Percentiles rank a stretch among this genome's conserved stretches.
These are phyloP conservation scores for Stipa capillata DNA, from an alignment of 176 grass and related monocot species.

Conservation along the genomic window DNA sequence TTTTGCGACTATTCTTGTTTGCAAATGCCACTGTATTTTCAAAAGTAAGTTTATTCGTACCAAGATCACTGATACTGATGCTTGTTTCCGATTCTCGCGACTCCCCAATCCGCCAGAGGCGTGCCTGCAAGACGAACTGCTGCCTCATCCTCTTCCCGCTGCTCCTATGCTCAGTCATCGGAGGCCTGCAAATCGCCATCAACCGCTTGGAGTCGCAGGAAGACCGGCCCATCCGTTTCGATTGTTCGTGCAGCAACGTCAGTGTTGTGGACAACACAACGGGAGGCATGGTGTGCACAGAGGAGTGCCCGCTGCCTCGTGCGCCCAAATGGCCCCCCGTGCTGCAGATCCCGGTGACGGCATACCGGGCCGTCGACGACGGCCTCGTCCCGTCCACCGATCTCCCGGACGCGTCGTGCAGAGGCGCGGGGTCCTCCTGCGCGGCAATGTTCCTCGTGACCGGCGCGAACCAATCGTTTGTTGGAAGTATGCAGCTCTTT, in stretches of 20 bases:
- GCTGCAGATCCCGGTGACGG: neutral
- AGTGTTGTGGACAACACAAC: neutral
- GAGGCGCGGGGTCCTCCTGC: slow-evolving; percentile 5
- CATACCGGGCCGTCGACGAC: too few species aligned
- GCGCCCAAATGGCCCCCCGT: slow-evolving; percentile 22
- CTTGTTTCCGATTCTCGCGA: neutral
- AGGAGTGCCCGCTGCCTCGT: neutral
- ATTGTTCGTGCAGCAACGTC: slow-evolving; percentile 11
- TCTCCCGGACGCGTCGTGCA: slow-evolving; percentile 9
- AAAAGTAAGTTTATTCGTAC: too few species aligned
- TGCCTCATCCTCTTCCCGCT: slow-evolving; percentile 49
- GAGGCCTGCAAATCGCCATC: slow-evolving; percentile 19
- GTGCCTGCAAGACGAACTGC: slow-evolving; percentile 48
- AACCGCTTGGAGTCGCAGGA: neutral
- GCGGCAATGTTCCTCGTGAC: slow-evolving; percentile 36
- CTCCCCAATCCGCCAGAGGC: slow-evolving; percentile 21
- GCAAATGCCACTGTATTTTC: neutral
- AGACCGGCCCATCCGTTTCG: neutral
- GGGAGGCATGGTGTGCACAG: neutral
- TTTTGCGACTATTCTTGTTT: neutral
- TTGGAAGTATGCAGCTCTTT: slow-evolving; percentile 12
- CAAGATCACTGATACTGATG: too few species aligned
- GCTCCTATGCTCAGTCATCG: slow-evolving; percentile 26
- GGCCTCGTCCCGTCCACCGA: too few species aligned
- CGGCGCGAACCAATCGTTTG: slow-evolving; percentile 32